Percentiles rank a stretch among this genome's conserved stretches.
Evolutionary conservation across 768 basidiomycete genomes (phyloP).

Genomic region (Amanita phalloides): DNA sequence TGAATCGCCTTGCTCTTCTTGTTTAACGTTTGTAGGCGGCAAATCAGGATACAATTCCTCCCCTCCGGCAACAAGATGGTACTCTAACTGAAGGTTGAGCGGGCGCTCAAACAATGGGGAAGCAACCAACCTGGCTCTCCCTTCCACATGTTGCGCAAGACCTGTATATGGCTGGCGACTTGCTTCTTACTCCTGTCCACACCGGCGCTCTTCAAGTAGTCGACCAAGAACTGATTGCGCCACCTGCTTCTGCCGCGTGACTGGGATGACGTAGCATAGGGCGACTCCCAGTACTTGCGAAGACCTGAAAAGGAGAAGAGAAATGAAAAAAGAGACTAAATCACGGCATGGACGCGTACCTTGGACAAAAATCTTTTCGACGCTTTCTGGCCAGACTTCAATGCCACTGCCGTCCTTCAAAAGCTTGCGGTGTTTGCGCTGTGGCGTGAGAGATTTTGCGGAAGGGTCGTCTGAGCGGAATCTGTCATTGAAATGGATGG

Average conservation of each 20-base stretch:
- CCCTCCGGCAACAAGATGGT: conserved; percentile 70
- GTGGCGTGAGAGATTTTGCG: conserved; percentile 49
- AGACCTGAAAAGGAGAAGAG: conserved; percentile 36
- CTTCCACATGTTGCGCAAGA: conserved; percentile 82
- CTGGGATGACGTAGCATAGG: conserved; percentile 63
- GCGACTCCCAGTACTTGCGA: conserved; percentile 69
- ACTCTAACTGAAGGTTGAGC: conserved; percentile 33
- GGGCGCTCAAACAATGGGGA: neutral
- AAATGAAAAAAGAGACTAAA: conserved; percentile 1
- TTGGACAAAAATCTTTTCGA: conserved; percentile 71
- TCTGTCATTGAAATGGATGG: conserved; percentile 20
- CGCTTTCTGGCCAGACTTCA: conserved; percentile 75
- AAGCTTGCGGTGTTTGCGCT: conserved; percentile 76
- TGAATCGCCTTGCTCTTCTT: conserved; percentile 40
- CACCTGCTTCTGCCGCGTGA: conserved; percentile 70
- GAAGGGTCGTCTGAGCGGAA: conserved; percentile 11
- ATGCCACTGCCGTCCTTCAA: conserved; percentile 68
- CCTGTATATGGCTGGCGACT: conserved; percentile 84
- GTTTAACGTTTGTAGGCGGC: conserved; percentile 35
- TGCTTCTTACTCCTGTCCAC: conserved; percentile 77
- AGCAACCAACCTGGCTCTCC: conserved; percentile 51
- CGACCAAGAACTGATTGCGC: conserved; percentile 82
- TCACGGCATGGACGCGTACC: conserved; percentile 25
- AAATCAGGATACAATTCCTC: conserved; percentile 56
- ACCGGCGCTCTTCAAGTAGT: conserved; percentile 60